Evolutionary conservation across 1,284 basidiomycete species (phyloP), one percentile per base, ranked within the genome.

Genomic region (Trichosporon asahii): DNA sequence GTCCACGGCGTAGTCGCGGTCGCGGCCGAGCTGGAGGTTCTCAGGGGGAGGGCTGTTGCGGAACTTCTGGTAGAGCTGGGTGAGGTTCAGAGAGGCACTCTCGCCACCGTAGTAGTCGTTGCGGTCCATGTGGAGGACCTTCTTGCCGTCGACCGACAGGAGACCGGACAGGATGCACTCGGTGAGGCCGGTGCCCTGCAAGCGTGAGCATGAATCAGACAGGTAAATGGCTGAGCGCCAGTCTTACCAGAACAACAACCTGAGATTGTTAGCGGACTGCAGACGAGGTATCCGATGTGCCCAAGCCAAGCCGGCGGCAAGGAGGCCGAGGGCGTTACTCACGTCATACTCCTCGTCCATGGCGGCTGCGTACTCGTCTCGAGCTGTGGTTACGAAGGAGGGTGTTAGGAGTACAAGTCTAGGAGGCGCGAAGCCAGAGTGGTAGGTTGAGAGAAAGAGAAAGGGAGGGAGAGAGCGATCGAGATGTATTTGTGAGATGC

Each of bases 91-190:
- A 85, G 93, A 95, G 67, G 97, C 97, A 81, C 94, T 94, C 82
- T 98, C 97, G 72, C 93, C 97, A 70, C 97, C 97, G 76, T 99
- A 99, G 86, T 99, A 99, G 85, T 98, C 94, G 81, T 98, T 98
- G 76, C 96, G 88, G 86, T 99, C 97, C 89, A 99, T 98, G 85
- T 99, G 97, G 57, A 99, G 90, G 76, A 99, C 97, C 87, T 99
- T 99, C 88, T 99, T 98, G 78, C 96, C 96, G 81, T 98, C 96
- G 70, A 99, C 96, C 33, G 96, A 99, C 77, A 99, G 88, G 82
- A 95, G 87, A 74, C 93, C 95, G 18, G 95, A 98, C 73, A 99
- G 89, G 82, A 99, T 95, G 86, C 97, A 99, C 85, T 99, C 97
- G 68, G 96, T 97, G 82, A 99, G 86, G 75, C 96, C 96, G 73